Evolutionary conservation across 768 basidiomycete species (phyloP), one percentile per base, ranked within the genome.

Genomic region (Lactarius quietus): DNA sequence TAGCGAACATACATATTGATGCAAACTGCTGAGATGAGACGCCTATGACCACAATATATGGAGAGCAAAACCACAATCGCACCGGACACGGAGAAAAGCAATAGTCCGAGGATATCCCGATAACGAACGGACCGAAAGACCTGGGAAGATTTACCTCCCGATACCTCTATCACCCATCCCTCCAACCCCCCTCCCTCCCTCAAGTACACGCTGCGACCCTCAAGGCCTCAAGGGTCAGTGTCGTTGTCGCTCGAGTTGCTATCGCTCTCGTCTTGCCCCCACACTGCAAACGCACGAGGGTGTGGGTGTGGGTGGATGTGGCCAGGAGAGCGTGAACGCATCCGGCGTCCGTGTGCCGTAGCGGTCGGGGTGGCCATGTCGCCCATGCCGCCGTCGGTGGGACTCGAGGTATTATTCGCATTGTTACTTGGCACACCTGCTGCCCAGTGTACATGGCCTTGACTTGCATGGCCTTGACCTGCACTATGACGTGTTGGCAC

Each of bases 231-330:
- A 33, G 71, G 72, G 64, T 88, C 87, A 59, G 81, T 86, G 71
- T 92, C 91, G 59, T 82, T 86, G 70, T 92, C 91, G 67, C 90
- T 92, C 17, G 90, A 81, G 71, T 87, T 88, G 73, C 89, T 91
- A 70, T 94, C 92, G 62, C 89, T 93, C 75, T 93, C 92, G 72
- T 94, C 92, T 45, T 92, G 88, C 0, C 92, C 93, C 85, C 86
- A 92, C 14, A 91, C 90, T 23, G 93, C 92, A 71, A 94, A 94
- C 9, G 89, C 87, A 39, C 83, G 67, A 48, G 69, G 66, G 69
- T 70, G 18, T 79, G 79, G 59, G 74, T 74, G 20, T 76, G 75
- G 38, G 79, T 76, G 51, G 74, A 60, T 38, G 51, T 29, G 64
- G 53, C 53, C 65, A 45, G 67, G 70, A n/a, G 64, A 71, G 43